These are phyloP conservation scores for Aspergillus biplanus DNA, from an alignment of 495 filamentous ascomycete species.

Conservation along the genomic window DNA sequence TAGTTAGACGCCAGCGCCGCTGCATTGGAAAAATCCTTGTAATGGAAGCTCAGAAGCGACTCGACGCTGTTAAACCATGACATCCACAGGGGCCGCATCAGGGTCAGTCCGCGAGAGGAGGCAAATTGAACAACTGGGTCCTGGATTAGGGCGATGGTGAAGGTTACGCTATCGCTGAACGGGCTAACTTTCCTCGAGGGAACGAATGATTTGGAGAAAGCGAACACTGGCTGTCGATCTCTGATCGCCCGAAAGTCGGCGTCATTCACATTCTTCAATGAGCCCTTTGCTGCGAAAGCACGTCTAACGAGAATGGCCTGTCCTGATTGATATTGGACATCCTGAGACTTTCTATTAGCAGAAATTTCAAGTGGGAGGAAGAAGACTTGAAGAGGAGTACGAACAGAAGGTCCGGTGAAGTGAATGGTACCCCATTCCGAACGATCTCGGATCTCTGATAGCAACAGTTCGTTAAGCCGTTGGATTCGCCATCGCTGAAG, in stretches of 20 bases:
- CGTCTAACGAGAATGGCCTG: conserved; percentile 69
- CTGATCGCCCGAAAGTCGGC: conserved; percentile 68
- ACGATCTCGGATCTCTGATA: conserved; percentile 76
- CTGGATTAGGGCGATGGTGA: conserved; percentile 84
- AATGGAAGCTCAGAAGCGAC: conserved; percentile 73
- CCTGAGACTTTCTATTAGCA: conserved; percentile 38
- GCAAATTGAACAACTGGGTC: conserved; percentile 87
- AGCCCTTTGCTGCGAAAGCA: conserved; percentile 71
- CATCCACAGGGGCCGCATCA: conserved; percentile 87
- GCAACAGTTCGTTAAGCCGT: conserved; percentile 63
- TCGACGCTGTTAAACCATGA: conserved; percentile 69
- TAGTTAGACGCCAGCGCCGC: conserved; percentile 71
- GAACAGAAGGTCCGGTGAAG: conserved; percentile 70
- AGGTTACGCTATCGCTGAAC: conserved; percentile 61
- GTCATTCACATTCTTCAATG: conserved; percentile 68
- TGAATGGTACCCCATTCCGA: conserved; percentile 90
- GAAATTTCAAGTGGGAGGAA: neutral
- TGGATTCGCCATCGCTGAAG: conserved; percentile 69
- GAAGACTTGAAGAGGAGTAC: conserved; percentile 18
- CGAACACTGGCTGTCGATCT: conserved; percentile 88
- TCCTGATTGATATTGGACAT: conserved; percentile 70
- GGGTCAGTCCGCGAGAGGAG: conserved; percentile 74
- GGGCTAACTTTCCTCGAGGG: conserved; percentile 34
- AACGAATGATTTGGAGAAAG: conserved; percentile 83
- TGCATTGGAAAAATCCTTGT: conserved; percentile 70